Base-by-base conservation (phyloP, 768 basidiomycete genomes). In the Russula emetica region DNA sequence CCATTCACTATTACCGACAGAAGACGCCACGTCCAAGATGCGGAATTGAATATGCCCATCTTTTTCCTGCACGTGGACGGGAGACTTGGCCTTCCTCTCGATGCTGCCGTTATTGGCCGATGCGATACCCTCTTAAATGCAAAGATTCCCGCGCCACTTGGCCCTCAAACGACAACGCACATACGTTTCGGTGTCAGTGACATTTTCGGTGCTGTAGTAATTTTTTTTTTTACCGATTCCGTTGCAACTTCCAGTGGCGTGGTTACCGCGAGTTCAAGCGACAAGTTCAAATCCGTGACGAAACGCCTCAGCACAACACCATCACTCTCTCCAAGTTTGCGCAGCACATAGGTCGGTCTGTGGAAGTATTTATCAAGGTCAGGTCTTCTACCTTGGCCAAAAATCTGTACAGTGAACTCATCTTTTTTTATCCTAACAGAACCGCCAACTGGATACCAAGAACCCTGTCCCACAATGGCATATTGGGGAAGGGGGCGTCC, bases 231-330 rank as follows among this genome's bases (percentile, higher is more conserved):
- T 20, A 6, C 52, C 24, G 52, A 60, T 10, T 24, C 20, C 8
- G 45, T 26, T 30, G 2, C 38, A 20, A 28, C 5, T 5, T 13
- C 4, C 10, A 64, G 62, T 66, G 65, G 65, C 51, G 28, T 3
- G 65, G 65, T 18, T 66, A 66, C 22, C 7, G 14, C 5, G 52
- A 58, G 1, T 66, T 53, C 28, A 66, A 32, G 32, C 62, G 65
- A 3, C 65, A 66, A 30, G 44, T 66, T 8, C 62, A 64, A 20
- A 64, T 42, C 20, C 51, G 61, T 3, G 62, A 58, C 16, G 65
- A 66, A 54, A 64, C 55, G 8, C 24, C 1, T 10, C 28, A 26
- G 7, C 55, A 3, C 30, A 63, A 63, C 49, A 51, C 57, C 32
- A 45, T 66, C 34, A 66, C 56, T 1, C 18, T 64, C 0, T 45